Base-by-base conservation (phyloP, 2,329 filamentous ascomycete genomes). In the Dichotomopilus funicola region DNA sequence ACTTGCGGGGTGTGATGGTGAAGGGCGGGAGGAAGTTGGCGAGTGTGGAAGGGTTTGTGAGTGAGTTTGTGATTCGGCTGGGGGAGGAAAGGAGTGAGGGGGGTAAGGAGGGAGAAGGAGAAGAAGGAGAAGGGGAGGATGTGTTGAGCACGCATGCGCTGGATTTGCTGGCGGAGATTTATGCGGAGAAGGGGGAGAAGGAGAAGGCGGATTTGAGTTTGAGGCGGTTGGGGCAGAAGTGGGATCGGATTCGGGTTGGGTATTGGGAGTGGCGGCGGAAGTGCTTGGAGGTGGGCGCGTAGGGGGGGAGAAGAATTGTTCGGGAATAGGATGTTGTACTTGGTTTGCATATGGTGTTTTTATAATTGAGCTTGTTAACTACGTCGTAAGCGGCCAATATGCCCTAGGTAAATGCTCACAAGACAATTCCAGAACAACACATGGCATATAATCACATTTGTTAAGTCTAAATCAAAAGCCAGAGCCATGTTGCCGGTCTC, bases 161-260 rank as follows among this genome's bases (percentile, higher is more conserved):
- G 59, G 88, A 92, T 66, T 67, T 89, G 55, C 66, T 92, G 59
- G 87, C 86, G 1, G 87, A 91, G 61, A 79, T 87, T 37, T 86
- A 83, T 57, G 77, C 68, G 2, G 78, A 82, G 64, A 71, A 77
- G 55, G 79, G 79, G 10, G 77, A 82, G 49, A 78, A 70, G 61
- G 77, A 79, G 13, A 79, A 82, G 68, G 91, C 91, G 1, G 81
- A 77, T 53, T 72, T 83, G 66, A 90, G 87, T 58, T 72, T 96
- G 65, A 80, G 80, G 56, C 74, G 95, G 59, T 70, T 99, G 66
- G 87, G 83, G 48, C 84, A 87, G 66, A 91, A 86, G 75, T 99
- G 91, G 80, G 94, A 99, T 77, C 89, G 89, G 6, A 87, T 99
- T 58, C 79, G 94, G 56, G 86, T 85, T 61, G 92, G 91, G 61